phyloP scores from a whole-genome alignment of 1,139 yeast species.

The Nakaseomyces sp. region DNA sequence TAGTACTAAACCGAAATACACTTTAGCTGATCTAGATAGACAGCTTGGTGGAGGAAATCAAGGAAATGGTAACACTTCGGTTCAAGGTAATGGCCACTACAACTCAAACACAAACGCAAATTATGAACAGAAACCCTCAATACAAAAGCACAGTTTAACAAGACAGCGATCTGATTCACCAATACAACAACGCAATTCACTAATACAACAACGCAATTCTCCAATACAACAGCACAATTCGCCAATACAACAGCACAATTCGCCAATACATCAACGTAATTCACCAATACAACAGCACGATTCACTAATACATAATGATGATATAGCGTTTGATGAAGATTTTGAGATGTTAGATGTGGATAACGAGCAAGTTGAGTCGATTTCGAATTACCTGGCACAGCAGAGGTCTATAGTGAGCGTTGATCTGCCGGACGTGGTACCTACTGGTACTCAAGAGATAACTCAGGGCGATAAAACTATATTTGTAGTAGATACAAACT shows the following conservation, averaged over 20 bases:
- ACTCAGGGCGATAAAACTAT: conserved; percentile 20
- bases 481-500: conserved; percentile 71
- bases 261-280: neutral
- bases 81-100: neutral
- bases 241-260: no score
- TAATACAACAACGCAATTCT: neutral
- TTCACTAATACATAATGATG: no score
- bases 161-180: neutral
- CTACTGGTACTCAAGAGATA: neutral
- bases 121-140: no score
- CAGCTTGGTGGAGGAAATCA: neutral
- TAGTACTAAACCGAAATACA: neutral
- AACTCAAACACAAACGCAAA: neutral
- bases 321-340: conserved; percentile 34
- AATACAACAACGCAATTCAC: neutral
- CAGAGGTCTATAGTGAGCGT: conserved; percentile 13
- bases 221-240: no score
- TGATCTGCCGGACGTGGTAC: conserved; percentile 4
- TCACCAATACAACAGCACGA: neutral
- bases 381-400: conserved; percentile 37
- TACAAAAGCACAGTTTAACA: no score
- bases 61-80: neutral
- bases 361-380: conserved; percentile 40
- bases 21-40: conserved; percentile 2
- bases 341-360: conserved; percentile 47